phyloP scores from a whole-genome alignment of 2,329 filamentous ascomycete genomes.

The Aphanoascus verrucosus region DNA sequence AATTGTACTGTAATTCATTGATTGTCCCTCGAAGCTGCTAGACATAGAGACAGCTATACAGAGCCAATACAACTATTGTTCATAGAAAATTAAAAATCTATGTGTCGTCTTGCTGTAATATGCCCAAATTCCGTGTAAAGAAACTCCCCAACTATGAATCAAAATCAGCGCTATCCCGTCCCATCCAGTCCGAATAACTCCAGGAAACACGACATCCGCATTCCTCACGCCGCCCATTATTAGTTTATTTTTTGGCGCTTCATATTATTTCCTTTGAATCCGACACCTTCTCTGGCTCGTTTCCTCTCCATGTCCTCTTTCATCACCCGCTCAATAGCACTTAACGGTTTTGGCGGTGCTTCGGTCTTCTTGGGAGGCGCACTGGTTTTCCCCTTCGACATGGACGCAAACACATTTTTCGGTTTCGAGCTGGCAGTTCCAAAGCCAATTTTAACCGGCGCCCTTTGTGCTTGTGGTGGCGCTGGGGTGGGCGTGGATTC shows the following conservation, averaged over 20 bases:
- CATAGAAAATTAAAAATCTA: background rate
- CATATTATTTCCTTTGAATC: slow-evolving; percentile 1
- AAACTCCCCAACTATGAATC: background rate
- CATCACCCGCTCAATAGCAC: slow-evolving; percentile 16
- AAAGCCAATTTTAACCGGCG: slow-evolving; percentile 10
- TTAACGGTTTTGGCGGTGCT: slow-evolving; percentile 12
- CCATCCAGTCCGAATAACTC: background rate
- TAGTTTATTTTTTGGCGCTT: slow-evolving; percentile 15
- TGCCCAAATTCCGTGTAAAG: background rate
- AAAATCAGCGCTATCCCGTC: background rate
- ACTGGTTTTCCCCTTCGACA: slow-evolving; percentile 13
- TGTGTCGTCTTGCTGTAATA: background rate
- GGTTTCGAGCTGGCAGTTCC: slow-evolving; percentile 9
- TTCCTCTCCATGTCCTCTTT: slow-evolving; percentile 18
- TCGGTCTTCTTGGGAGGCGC: slow-evolving; percentile 11
- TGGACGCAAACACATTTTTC: slow-evolving; percentile 17
- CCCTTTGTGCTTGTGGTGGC: slow-evolving; percentile 2
- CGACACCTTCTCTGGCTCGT: slow-evolving; percentile 6
- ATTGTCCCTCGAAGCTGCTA: background rate
- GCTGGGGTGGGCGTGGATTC: slow-evolving; percentile 1
- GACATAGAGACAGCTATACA: slow-evolving; percentile 1
- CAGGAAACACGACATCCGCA: background rate
- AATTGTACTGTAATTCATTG: slow-evolving; percentile 1
- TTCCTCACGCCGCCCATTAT: background rate
- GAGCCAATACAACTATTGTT: background rate